Base-by-base conservation (phyloP, 1,284 basidiomycete species). In the Ustilago tritici region DNA sequence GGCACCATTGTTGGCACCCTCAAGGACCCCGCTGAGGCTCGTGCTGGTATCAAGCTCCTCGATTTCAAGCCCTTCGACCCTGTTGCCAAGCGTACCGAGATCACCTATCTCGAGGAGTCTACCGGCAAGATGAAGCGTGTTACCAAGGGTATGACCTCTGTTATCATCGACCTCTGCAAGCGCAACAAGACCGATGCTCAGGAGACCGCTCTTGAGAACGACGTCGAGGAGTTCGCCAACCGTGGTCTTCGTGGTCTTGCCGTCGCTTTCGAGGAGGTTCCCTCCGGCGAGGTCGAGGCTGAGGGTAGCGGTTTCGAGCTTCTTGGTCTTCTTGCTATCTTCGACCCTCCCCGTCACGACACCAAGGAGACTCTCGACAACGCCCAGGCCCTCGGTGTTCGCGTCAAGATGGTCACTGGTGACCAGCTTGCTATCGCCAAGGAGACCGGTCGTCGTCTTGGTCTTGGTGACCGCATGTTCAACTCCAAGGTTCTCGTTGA, bases 1-100 rank as follows among this genome's bases (percentile, higher is more conserved):
- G 88, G 90, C 40, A 95, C 93, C 81, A 93, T 97, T 78, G 92
- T 95, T 63, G 88, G 90, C 70, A 92, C 94, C 65, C 89, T 96
- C 66, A 91, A 92, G 64, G 70, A 82, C 87, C 84, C 91, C 7
- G 56, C 87, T 50, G 90, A 90, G 76, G 95, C 95, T 71, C 95
- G 95, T 81, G 90, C 90, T 68, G 95, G 95, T 61, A 97, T 98
- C 89, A 95, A 93, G 87, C 91, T 98, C 65, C 90, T 98, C 86
- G 95, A 98, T 88, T 99, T 99, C 91, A 98, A 96, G 90, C 95
- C 96, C 23, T 98, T 98, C 91, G 96, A 98, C 90, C 95, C 96
- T 68, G 94, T 96, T 82, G 95, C 96, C 90, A 98, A 98, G 91
- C 94, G 95, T 87, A 98, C 95, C 73, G 95, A 98, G 89, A 95